These are phyloP conservation scores for Skeletonema grethae DNA, from an alignment of 108 stramenopile genomes.

Conservation along the genomic window DNA sequence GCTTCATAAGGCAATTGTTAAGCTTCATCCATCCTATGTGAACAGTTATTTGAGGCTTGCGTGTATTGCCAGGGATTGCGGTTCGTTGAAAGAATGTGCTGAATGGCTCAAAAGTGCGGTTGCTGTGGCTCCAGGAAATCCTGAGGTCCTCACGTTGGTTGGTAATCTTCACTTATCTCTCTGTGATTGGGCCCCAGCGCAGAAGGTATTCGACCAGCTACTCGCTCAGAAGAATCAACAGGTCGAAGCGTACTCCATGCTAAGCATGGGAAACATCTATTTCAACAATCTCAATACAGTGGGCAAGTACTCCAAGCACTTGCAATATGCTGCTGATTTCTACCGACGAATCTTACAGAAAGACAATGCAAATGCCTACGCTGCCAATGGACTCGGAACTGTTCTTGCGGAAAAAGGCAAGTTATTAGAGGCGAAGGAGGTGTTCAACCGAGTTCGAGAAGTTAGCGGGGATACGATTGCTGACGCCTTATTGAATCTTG, in stretches of 20 bases:
- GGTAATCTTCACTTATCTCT: constrained; percentile 88
- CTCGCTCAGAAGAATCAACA: constrained; percentile 75
- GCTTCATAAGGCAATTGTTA: constrained; percentile 86
- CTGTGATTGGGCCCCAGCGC: constrained; percentile 85
- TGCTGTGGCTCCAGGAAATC: constrained; percentile 79
- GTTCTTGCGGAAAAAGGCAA: constrained; percentile 89
- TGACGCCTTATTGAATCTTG: constrained; percentile 82
- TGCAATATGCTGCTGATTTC: constrained; percentile 78
- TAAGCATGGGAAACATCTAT: constrained; percentile 88
- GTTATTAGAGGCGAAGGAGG: constrained; percentile 82
- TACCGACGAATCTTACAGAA: constrained; percentile 76
- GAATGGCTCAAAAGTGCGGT: constrained; percentile 88
- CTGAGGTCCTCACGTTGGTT: constrained; percentile 86
- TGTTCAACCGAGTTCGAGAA: constrained; percentile 87
- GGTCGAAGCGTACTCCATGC: constrained; percentile 84
- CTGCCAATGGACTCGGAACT: constrained; percentile 87
- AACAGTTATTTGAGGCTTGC: constrained; percentile 85
- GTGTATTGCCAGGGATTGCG: constrained; percentile 87
- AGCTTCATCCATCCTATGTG: constrained; percentile 83
- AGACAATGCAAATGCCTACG: constrained; percentile 89
- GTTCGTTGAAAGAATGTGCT: constrained; percentile 82
- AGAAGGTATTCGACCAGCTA: constrained; percentile 82
- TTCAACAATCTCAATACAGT: constrained; percentile 79
- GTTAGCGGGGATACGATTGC: constrained; percentile 83
- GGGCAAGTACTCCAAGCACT: constrained; percentile 72